Conservation (phyloP, 1,284 basidiomycete genomes). For the Tilletia horrida region DNA sequence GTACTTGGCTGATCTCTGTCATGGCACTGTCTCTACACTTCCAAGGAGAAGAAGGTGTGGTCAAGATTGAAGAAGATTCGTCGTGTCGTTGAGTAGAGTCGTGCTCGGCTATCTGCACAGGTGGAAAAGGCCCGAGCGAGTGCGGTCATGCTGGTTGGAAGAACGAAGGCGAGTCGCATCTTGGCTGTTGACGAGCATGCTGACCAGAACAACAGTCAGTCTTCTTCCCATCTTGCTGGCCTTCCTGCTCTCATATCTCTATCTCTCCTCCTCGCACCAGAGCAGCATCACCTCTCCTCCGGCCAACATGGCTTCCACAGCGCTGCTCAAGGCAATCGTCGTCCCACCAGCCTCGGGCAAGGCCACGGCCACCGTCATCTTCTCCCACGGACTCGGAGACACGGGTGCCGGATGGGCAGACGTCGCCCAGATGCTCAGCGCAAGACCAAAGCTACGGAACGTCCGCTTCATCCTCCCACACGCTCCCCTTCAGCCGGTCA, state of each 20-base stretch:
- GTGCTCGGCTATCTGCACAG: too few relatives aligned
- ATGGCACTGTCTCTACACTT: too few relatives aligned
- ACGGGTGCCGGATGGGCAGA: constrained; percentile 50
- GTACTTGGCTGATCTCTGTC: too few relatives aligned
- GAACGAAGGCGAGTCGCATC: neutral
- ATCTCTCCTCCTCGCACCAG: neutral
- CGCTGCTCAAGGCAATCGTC: constrained; percentile 48
- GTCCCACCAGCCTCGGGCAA: constrained; percentile 41
- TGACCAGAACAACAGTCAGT: neutral
- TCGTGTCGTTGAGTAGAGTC: too few relatives aligned
- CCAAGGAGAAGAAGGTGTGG: too few relatives aligned
- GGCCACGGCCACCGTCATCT: constrained; percentile 48
- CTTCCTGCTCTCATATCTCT: neutral
- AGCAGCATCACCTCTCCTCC: neutral
- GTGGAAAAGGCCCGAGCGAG: neutral
- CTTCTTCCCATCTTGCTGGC: neutral
- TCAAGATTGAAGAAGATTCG: neutral
- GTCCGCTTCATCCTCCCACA: constrained; percentile 53
- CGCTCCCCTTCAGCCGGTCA: constrained; percentile 51
- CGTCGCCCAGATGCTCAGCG: constrained; percentile 51
- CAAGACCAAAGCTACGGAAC: constrained; percentile 44
- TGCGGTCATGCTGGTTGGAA: too few relatives aligned
- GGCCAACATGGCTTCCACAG: constrained; percentile 7
- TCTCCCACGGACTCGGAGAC: constrained; percentile 53
- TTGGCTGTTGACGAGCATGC: neutral